These are phyloP conservation scores for Schoenoplectus tabernaemontani DNA, from an alignment of 202 grass and related monocot species.

Conservation along the genomic window DNA sequence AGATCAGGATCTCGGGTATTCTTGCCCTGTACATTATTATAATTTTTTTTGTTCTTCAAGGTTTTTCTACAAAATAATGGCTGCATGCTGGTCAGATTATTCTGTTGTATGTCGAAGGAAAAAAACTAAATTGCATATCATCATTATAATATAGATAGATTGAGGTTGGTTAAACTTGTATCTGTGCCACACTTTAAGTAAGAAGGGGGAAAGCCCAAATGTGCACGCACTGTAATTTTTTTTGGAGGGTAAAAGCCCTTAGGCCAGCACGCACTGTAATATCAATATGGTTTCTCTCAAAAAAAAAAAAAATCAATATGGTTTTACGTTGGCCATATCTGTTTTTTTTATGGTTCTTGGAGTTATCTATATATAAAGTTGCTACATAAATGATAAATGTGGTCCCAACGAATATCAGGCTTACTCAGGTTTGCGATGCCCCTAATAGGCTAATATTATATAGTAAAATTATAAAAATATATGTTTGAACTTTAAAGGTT, in stretches of 20 bases:
- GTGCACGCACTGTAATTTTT: not conserved
- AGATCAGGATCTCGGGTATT: not conserved
- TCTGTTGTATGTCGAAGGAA: not conserved
- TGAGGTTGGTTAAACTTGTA: not conserved
- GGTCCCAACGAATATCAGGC: not conserved
- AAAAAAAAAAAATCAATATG: too few relatives aligned
- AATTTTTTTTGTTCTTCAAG: not conserved
- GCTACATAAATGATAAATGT: not conserved
- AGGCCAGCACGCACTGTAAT: too few relatives aligned
- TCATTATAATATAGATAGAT: slow-evolving; percentile 7
- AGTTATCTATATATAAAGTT: not conserved
- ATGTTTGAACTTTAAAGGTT: not conserved
- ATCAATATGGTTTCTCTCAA: too few relatives aligned
- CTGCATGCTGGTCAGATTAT: not conserved
- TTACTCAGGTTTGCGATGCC: too few relatives aligned
- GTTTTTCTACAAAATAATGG: slow-evolving; percentile 3
- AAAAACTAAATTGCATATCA: not conserved
- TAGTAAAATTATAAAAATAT: too few relatives aligned
- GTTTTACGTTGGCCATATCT: too few relatives aligned
- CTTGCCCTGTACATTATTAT: slow-evolving; percentile 21
- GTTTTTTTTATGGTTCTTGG: too few relatives aligned
- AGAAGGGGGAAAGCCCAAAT: not conserved
- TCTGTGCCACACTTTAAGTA: not conserved
- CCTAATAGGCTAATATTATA: too few relatives aligned
- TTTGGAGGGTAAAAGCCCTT: too few relatives aligned